phyloP scores from a whole-genome alignment of 805 yeast species.

The Starmera pachycereana region DNA sequence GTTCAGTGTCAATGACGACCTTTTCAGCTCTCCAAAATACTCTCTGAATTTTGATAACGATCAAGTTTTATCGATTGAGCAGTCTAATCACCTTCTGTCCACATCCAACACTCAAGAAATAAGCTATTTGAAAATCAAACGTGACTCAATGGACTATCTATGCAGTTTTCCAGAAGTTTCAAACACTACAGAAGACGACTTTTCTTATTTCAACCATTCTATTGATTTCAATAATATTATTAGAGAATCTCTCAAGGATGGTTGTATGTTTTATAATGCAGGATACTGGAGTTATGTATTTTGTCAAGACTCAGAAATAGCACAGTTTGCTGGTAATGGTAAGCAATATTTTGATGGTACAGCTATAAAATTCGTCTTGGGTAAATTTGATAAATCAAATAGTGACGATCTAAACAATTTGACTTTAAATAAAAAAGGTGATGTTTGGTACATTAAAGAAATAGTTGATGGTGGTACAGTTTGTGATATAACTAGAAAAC shows the following conservation, averaged over 20 bases:
- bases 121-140: no score
- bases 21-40: conserved; percentile 11
- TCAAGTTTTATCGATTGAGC: no score
- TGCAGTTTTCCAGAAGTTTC: conserved; percentile 6
- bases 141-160: conserved; percentile 2
- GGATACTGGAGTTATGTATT: conserved; percentile 12
- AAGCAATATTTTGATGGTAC: neutral
- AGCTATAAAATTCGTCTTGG: conserved; percentile 3
- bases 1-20: conserved; percentile 12
- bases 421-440: conserved; percentile 4
- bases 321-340: conserved; percentile 8
- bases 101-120: conserved; percentile 6
- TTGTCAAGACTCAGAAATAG: conserved; percentile 3
- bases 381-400: neutral
- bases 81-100: neutral
- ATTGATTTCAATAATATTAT: neutral
- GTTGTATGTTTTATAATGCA: no score
- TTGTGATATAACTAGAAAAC: conserved; percentile 17
- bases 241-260: neutral
- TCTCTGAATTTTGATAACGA: no score
- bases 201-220: neutral
- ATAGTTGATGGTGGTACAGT: conserved; percentile 10
- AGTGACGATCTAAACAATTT: neutral
- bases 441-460: conserved; percentile 3
- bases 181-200: neutral